Evolutionary conservation across 805 yeast genomes (phyloP).

Genomic region (Candida broadrunensis): DNA sequence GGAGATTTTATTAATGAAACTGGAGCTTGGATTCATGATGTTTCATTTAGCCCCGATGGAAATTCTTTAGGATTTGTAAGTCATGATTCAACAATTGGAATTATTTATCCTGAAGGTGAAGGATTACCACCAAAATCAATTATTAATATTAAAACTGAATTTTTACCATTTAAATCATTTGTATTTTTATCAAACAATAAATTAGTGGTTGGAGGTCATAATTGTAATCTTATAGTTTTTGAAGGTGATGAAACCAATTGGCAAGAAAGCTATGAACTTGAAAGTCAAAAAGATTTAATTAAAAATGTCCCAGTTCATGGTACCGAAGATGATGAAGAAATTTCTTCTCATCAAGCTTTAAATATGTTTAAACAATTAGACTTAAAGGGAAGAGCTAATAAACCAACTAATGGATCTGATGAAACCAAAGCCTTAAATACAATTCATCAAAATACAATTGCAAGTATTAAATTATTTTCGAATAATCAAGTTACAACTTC

Average conservation of each 20-base stretch:
- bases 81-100: conserved; percentile 81
- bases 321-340: conserved; percentile 42
- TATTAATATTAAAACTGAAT: conserved; percentile 56
- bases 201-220: conserved; percentile 86
- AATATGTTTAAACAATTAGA: conserved; percentile 95
- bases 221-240: conserved; percentile 85
- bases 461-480: conserved; percentile 52
- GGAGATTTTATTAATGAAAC: conserved; percentile 70
- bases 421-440: conserved; percentile 52
- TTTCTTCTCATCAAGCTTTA: conserved; percentile 72
- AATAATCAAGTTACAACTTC: conserved; percentile 55
- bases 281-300: conserved; percentile 42
- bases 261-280: conserved; percentile 59
- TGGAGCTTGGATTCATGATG: conserved; percentile 92
- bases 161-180: conserved; percentile 78
- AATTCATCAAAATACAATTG: conserved; percentile 88
- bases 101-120: conserved; percentile 76
- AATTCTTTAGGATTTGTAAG: conserved; percentile 76
- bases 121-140: conserved; percentile 60
- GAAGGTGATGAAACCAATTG: conserved; percentile 64
- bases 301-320: conserved; percentile 44
- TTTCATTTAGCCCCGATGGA: conserved; percentile 78
- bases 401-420: conserved; percentile 27
- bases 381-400: conserved; percentile 76
- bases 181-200: conserved; percentile 65